Base-by-base conservation (phyloP, 768 basidiomycete genomes). In the Sarcomyxa edulis region DNA sequence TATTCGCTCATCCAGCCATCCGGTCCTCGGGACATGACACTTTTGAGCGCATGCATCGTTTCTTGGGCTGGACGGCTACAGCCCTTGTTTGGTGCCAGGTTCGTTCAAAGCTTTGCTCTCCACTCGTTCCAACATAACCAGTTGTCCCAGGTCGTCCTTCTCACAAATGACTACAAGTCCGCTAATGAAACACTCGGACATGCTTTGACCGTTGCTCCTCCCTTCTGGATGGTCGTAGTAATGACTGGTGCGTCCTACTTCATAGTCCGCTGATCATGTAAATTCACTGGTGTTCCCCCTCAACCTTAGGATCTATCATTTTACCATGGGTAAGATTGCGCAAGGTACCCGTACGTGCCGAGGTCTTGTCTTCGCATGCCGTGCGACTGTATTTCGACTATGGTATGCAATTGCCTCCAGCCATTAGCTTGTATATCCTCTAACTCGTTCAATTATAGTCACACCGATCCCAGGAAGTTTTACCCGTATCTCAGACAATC, bases 381-480 rank as follows among this genome's bases (percentile, higher is more conserved):
- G 69, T 78, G 35, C 65, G 77, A 11, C 55, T 81, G 15, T 66
- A 78, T 56, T 78, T 78, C 56, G 69, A 77, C 33, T 78, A 81
- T 46, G 68, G 75, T 75, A 21, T 42, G 65, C 46, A 15, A 12
- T 27, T 38, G 22, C 20, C 28, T 7, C 32, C 5, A 27, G n/a
- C 12, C 7, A 21, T 7, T 24, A 15, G 19, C 32, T 18, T 18
- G 18, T 22, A 29, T 19, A 18, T 28, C 43, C 26, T 31, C 35
- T 22, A 22, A 11, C 22, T 9, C 7, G 14, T 37, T 10, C 18
- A 26, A n/a, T n/a, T n/a, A 10, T 18, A 72, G 69, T 58, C 19
- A 69, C 67, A 2, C 69, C 71, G 5, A 62, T 62, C 38, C 53
- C 72, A 24, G 72, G 71, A 34, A 69, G 64, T 40, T 72, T 70